phyloP scores from a whole-genome alignment of 306 rosid genomes.

The Cucumis hystrix region DNA sequence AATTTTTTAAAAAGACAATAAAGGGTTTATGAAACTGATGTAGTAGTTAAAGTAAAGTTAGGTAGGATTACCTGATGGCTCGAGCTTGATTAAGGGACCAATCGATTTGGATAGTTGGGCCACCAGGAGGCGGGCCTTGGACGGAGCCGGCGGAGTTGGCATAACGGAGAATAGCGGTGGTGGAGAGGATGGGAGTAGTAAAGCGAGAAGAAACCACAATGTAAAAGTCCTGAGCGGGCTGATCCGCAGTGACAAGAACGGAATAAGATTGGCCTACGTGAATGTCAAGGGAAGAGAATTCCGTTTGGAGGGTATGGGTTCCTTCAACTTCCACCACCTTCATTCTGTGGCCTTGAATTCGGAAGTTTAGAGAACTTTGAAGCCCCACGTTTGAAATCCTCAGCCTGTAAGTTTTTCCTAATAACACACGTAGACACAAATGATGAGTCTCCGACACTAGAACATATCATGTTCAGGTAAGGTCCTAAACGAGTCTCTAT shows the following conservation, averaged over 20 bases:
- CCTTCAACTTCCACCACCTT: slow-evolving; percentile 94
- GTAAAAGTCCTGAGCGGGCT: slow-evolving; percentile 71
- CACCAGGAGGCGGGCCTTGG: slow-evolving; percentile 87
- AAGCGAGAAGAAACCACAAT: slow-evolving; percentile 69
- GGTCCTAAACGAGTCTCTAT: too few relatives aligned
- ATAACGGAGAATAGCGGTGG: slow-evolving; percentile 63
- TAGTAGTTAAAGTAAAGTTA: neutral
- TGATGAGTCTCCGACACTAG: neutral
- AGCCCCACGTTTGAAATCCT: slow-evolving; percentile 90
- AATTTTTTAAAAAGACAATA: too few relatives aligned
- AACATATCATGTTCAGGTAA: too few relatives aligned
- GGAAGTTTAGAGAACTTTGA: slow-evolving; percentile 75
- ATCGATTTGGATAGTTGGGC: slow-evolving; percentile 94
- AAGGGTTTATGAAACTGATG: neutral
- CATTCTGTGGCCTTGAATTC: slow-evolving; percentile 73
- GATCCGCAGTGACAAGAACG: slow-evolving; percentile 74
- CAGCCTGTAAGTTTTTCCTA: slow-evolving; percentile 92
- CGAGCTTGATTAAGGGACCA: slow-evolving; percentile 99
- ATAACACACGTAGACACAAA: neutral
- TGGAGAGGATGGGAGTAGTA: slow-evolving; percentile 40
- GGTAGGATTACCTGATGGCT: slow-evolving; percentile 48
- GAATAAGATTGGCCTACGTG: slow-evolving; percentile 93
- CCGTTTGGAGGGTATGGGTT: slow-evolving; percentile 76
- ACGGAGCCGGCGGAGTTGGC: slow-evolving; percentile 68
- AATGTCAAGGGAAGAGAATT: slow-evolving; percentile 77